A percentile compares a stretch with the other conserved stretches of the same genome.
Conservation (phyloP, 2,329 filamentous ascomycete genomes). For the Coniosporium tulheliwenetii region DNA sequence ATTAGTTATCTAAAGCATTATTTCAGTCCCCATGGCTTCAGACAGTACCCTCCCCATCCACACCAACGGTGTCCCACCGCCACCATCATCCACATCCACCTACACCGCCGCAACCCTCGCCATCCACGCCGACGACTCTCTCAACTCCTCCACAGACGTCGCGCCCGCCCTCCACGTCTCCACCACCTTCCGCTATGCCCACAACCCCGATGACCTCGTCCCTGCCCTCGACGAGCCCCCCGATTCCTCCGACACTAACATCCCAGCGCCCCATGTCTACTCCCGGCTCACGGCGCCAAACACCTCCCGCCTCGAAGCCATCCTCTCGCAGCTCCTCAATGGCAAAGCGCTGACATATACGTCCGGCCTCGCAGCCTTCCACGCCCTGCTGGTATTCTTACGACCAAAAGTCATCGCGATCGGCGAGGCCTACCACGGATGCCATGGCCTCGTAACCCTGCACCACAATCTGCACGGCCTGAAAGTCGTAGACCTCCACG, state of each 20-base stretch:
- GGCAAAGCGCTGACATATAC: constrained; percentile 61
- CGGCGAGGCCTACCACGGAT: constrained; percentile 80
- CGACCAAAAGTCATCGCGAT: constrained; percentile 76
- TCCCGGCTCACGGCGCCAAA: constrained; percentile 67
- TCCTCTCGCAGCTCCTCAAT: constrained; percentile 59
- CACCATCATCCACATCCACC: constrained; percentile 14
- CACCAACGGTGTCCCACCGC: constrained; percentile 14
- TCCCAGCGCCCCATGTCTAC: constrained; percentile 50
- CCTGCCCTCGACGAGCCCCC: constrained; percentile 25
- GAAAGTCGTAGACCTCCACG: constrained; percentile 49
- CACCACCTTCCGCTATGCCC: constrained; percentile 74
- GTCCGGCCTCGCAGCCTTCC: constrained; percentile 76
- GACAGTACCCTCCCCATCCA: constrained; percentile 64
- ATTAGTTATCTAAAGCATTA: too few relatives aligned
- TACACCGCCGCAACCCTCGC: constrained; percentile 52
- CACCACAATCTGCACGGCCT: constrained; percentile 63
- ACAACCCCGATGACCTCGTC: constrained; percentile 50
- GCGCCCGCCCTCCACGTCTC: constrained; percentile 82
- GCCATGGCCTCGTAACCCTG: constrained; percentile 67
- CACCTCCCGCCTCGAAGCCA: constrained; percentile 67
- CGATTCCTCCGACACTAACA: constrained; percentile 11
- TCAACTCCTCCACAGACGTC: constrained; percentile 62
- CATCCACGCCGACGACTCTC: constrained; percentile 68
- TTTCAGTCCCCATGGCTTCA: constrained; percentile 12
- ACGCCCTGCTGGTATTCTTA: constrained; percentile 69